Conservation (phyloP, 2,329 filamentous ascomycete genomes). For the Aaosphaeria arxii region DNA sequence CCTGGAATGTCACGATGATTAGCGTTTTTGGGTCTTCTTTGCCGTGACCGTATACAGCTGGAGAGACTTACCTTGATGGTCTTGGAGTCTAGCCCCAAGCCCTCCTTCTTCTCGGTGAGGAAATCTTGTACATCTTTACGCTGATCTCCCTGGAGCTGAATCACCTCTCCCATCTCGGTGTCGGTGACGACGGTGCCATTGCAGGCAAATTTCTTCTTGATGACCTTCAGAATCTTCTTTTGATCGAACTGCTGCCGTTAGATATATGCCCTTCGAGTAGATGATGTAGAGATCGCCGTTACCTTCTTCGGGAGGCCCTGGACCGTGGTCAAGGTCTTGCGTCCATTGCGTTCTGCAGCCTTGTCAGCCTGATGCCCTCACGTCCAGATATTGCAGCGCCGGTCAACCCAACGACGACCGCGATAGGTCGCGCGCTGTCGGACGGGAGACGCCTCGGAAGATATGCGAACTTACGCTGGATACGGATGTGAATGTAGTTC, state of each 20-base stretch:
- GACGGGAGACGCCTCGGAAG: background rate
- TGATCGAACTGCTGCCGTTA: constrained; percentile 66
- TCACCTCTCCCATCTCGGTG: constrained; percentile 97
- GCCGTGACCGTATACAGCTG: background rate
- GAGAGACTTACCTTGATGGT: constrained; percentile 75
- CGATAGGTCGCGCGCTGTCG: background rate
- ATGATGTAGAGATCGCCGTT: background rate
- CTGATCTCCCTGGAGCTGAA: constrained; percentile 99
- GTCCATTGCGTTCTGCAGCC: constrained; percentile 92
- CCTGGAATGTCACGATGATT: background rate
- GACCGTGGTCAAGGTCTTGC: constrained; percentile 99
- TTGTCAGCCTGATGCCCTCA: constrained; percentile 39
- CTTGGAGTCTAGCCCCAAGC: constrained; percentile 90
- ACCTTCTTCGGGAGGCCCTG: constrained; percentile 93
- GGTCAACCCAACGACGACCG: background rate
- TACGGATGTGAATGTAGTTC: constrained; percentile 99
- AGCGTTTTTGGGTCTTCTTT: background rate
- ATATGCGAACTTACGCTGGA: constrained; percentile 70
- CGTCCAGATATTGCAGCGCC: background rate
- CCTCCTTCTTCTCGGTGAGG: constrained; percentile 92
- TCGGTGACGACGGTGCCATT: constrained; percentile 99
- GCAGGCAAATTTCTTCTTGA: constrained; percentile 99
- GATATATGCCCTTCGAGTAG: background rate
- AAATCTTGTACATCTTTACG: constrained; percentile 98
- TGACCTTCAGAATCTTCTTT: constrained; percentile 99